Percentiles rank a stretch among this genome's conserved stretches.
Evolutionary conservation across 768 basidiomycete species (phyloP).

Genomic region (Tubosaeta brunneosetosa): DNA sequence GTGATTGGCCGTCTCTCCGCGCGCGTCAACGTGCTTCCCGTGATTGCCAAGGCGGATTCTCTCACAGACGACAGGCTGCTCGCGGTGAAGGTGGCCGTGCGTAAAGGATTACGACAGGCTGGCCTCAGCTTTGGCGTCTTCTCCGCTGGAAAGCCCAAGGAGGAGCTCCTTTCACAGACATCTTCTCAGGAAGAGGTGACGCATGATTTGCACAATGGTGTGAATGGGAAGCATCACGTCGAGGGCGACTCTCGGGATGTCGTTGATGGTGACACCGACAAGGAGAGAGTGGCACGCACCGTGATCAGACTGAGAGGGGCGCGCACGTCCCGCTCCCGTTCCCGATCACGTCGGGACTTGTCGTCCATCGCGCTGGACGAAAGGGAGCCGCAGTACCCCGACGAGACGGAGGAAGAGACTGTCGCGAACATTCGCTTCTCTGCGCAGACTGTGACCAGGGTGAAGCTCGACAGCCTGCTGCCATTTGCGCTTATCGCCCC

Average conservation of each 20-base stretch:
- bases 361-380: constrained; percentile 54
- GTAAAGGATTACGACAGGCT: constrained; percentile 58
- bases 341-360: constrained; percentile 69
- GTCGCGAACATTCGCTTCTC: constrained; percentile 76
- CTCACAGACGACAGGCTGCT: constrained; percentile 73
- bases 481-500: constrained; percentile 82
- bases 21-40: constrained; percentile 76
- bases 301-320: constrained; percentile 60
- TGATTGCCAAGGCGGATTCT: constrained; percentile 77
- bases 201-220: constrained; percentile 23
- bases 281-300: constrained; percentile 59
- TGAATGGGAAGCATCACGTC: constrained; percentile 29
- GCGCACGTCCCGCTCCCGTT: constrained; percentile 59
- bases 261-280: constrained; percentile 42
- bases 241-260: constrained; percentile 15
- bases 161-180: constrained; percentile 9
- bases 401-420: constrained; percentile 59
- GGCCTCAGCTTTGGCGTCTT: constrained; percentile 78
- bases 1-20: constrained; percentile 72
- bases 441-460: constrained; percentile 59
- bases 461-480: constrained; percentile 52
- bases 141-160: constrained; percentile 37
- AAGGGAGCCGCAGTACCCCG: constrained; percentile 52
- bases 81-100: constrained; percentile 70
- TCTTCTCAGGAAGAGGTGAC: constrained; percentile 13